Conservation (phyloP, 139 green algal species). For the Chlamydomonas eustigma region DNA sequence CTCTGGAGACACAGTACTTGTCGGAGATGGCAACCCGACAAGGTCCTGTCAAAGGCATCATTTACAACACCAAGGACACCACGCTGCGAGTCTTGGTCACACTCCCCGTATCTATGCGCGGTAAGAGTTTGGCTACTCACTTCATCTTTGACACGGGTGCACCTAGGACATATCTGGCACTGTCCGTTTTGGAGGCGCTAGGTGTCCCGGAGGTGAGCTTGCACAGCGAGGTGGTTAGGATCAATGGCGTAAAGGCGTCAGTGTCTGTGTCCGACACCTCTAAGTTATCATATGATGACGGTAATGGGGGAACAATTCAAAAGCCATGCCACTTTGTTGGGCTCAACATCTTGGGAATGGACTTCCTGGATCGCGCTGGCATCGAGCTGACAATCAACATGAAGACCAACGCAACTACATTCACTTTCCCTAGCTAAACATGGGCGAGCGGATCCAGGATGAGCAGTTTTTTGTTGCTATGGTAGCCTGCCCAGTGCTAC, state of each 20-base stretch:
- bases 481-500: too few species aligned
- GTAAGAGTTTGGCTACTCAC: slow-evolving; percentile 13
- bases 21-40: slow-evolving; percentile 5
- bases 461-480: too few species aligned
- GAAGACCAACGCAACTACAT: not conserved
- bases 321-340: slow-evolving; percentile 14
- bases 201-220: slow-evolving; percentile 13
- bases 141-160: slow-evolving; percentile 14
- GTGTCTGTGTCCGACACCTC: slow-evolving; percentile 10
- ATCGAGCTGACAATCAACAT: slow-evolving; percentile 11
- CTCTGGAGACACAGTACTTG: not conserved
- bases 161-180: slow-evolving; percentile 4
- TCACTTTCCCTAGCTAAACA: slow-evolving; percentile 5
- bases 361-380: slow-evolving; percentile 10
- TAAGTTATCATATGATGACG: not conserved
- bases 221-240: slow-evolving; percentile 3
- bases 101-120: slow-evolving; percentile 9
- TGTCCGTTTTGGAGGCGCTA: slow-evolving; percentile 11
- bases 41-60: slow-evolving; percentile 1
- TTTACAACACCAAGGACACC: slow-evolving; percentile 8
- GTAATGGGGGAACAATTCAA: not conserved
- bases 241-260: slow-evolving; percentile 10
- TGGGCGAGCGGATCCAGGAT: too few species aligned
- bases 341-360: slow-evolving; percentile 11
- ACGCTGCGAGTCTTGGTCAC: slow-evolving; percentile 4